A percentile compares a stretch with the other conserved stretches of the same genome.
Evolutionary conservation across 495 filamentous ascomycete genomes (phyloP).

Genomic region (Thermothielavioides terrestris): DNA sequence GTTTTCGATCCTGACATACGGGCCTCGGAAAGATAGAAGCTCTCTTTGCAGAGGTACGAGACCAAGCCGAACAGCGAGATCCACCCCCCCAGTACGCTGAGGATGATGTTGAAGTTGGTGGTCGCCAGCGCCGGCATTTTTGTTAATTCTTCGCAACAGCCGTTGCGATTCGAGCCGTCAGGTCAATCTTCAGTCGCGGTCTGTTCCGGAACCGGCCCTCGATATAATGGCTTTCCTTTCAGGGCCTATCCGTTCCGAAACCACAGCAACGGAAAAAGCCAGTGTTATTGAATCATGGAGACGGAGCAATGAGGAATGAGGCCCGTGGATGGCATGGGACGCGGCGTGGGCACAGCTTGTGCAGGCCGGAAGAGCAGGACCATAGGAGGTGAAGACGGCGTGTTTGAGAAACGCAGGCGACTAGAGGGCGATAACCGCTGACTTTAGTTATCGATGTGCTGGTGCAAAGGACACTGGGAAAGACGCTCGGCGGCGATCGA

Average conservation of each 20-base stretch:
- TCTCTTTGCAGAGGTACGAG: slow-evolving; percentile 82
- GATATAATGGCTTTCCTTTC: slow-evolving; percentile 24
- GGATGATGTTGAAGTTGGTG: slow-evolving; percentile 84
- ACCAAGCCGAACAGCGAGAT: slow-evolving; percentile 82
- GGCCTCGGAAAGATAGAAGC: slow-evolving; percentile 85
- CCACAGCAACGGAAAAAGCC: slow-evolving; percentile 2
- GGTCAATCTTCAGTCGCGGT: not conserved
- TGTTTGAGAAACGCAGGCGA: too few relatives aligned
- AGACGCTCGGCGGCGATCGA: too few relatives aligned
- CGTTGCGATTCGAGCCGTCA: not conserved
- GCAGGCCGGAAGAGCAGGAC: too few relatives aligned
- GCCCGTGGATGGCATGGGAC: not conserved
- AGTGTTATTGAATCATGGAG: slow-evolving; percentile 46
- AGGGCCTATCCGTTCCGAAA: slow-evolving; percentile 4
- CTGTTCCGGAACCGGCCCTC: not conserved
- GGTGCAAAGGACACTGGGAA: too few relatives aligned
- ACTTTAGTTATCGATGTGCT: too few relatives aligned
- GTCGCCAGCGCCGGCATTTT: slow-evolving; percentile 71
- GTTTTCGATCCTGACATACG: slow-evolving; percentile 43
- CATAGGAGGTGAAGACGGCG: not conserved
- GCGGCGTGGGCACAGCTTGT: not conserved
- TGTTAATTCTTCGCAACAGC: not conserved
- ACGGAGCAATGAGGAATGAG: not conserved
- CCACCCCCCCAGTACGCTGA: slow-evolving; percentile 76
- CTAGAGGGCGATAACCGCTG: too few relatives aligned